Conservation (phyloP, 352 stramenopile species). For the Phytophthora palmivora region DNA sequence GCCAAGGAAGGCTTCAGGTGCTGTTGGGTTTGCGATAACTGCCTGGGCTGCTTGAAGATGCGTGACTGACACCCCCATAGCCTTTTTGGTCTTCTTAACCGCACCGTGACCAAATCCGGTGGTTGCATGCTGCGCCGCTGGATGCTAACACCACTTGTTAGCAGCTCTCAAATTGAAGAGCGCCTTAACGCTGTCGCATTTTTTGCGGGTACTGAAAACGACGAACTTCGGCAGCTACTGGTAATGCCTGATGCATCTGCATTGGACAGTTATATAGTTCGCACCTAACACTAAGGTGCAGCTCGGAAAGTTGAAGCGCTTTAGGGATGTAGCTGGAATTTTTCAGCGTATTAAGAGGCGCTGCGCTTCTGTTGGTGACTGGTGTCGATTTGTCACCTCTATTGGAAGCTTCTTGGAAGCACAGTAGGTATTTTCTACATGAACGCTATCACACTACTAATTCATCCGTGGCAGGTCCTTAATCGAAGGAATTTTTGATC, state of each 20-base stretch:
- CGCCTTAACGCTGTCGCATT: constrained; percentile 67
- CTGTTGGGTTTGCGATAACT: neutral
- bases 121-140: constrained; percentile 67
- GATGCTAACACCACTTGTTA: constrained; percentile 81
- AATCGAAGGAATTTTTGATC: constrained; percentile 25
- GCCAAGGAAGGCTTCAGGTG: constrained; percentile 90
- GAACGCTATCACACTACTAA: neutral
- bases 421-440: constrained; percentile 50
- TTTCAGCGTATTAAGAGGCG: constrained; percentile 73
- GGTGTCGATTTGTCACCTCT: constrained; percentile 66
- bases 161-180: constrained; percentile 53
- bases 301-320: constrained; percentile 64
- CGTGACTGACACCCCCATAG: constrained; percentile 36
- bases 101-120: constrained; percentile 77
- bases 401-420: constrained; percentile 65
- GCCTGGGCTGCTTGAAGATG: neutral
- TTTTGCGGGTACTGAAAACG: constrained; percentile 55
- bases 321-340: constrained; percentile 70
- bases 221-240: constrained; percentile 65
- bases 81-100: constrained; percentile 82
- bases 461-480: constrained; percentile 28
- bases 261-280: neutral
- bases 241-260: constrained; percentile 32
- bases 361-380: constrained; percentile 69
- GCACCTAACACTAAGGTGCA: constrained; percentile 31